Evolutionary conservation across 371 early-diverging fungal genomes (phyloP), one percentile per base, ranked within the genome.

Genomic region (Zychaea mexicana): DNA sequence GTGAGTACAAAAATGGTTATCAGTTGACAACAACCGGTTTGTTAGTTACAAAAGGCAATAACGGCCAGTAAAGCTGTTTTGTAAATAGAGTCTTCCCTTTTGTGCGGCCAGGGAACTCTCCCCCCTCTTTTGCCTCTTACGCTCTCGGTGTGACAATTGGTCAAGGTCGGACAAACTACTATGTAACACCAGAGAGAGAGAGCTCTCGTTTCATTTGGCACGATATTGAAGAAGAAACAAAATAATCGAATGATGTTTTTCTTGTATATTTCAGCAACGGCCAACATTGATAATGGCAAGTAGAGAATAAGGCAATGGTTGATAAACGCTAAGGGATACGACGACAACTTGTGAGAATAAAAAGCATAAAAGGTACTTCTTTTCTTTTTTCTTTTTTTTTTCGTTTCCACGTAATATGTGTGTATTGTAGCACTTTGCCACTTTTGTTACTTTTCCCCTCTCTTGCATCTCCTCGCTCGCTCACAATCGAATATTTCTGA

Each of bases 221-320:
- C n/a, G n/a, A 36, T 9, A 7, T 36, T 36, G 9, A 36, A 9
- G 38, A 15, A 36, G 15, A 22, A 26, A 28, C 24, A 22, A 53
- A 53, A 53, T 22, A 24, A 53, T 53, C 53, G 53, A 27, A 53
- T 53, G 53, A 53, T 53, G 27, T 53, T 53, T 52, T 53, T 53
- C 5, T 9, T 36, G 9, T 9, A 36, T 9, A 7, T 9, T 9
- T 15, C 38, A 36, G 38, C 38, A 36, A 36, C 15, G 38, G n/a
- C n/a, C n/a, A n/a, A n/a, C n/a, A n/a, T n/a, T n/a, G n/a, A n/a
- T n/a, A n/a, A n/a, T n/a, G n/a, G n/a, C n/a, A 36, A 15, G 38
- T 36, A 36, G 38, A 36, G 9, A 15, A 15, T 36, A 15, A 36
- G 38, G n/a, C n/a, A n/a, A n/a, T n/a, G n/a, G n/a, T n/a, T n/a